Evolutionary conservation across 2,329 filamentous ascomycete species (phyloP).

Genomic region (Claviceps sp.): DNA sequence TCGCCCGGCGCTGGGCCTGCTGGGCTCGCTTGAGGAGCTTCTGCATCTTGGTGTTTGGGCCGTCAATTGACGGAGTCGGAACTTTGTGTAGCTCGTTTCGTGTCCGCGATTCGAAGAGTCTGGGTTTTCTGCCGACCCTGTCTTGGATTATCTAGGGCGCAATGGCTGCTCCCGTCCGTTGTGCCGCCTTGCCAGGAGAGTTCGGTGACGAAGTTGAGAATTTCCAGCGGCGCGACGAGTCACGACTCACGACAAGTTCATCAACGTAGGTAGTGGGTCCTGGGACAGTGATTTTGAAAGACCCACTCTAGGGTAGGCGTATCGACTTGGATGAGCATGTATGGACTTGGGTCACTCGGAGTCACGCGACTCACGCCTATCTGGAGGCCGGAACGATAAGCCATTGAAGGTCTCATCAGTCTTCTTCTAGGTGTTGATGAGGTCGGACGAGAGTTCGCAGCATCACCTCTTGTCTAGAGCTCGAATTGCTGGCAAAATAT

Average conservation of each 20-base stretch:
- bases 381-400: too few species aligned
- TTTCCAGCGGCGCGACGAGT: too few species aligned
- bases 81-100: background rate
- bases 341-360: too few species aligned
- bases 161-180: background rate
- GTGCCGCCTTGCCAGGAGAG: background rate
- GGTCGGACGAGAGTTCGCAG: too few species aligned
- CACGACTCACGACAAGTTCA: too few species aligned
- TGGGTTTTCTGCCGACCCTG: background rate
- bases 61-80: background rate
- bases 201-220: too few species aligned
- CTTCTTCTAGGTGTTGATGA: too few species aligned
- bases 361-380: too few species aligned
- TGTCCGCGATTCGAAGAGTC: background rate
- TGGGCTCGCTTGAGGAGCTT: slow-evolving; percentile 54
- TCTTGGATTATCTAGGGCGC: background rate
- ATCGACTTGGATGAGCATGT: too few species aligned
- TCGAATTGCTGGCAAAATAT: too few species aligned
- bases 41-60: slow-evolving; percentile 39
- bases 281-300: background rate
- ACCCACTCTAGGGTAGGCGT: background rate
- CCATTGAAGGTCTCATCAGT: too few species aligned
- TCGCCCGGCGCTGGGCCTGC: slow-evolving; percentile 51
- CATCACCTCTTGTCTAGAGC: too few species aligned
- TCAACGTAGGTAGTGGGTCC: slow-evolving; percentile 1